Evolutionary conservation across 768 basidiomycete genomes (phyloP), one percentile per base, ranked within the genome.

Genomic region (Trametes elegans): DNA sequence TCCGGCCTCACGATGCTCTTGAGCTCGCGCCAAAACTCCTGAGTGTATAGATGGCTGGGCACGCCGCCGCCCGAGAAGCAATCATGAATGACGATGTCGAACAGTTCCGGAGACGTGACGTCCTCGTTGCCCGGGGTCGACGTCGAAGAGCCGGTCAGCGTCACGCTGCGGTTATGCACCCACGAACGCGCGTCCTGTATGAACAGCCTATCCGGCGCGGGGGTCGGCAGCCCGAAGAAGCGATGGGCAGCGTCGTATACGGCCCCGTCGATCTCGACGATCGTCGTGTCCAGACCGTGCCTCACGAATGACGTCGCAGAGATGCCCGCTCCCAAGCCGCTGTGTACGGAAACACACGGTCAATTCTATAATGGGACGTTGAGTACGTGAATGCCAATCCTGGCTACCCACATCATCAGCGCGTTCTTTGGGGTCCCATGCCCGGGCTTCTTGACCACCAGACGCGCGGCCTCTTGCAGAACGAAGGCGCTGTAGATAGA

Each of bases 41-140:
- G 35, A 0, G 93, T 90, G 71, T 88, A 98, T 47, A 98, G 73
- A 64, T 92, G 87, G 32, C 84, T 74, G 0, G 96, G 93, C 2
- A 98, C 85, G n/a, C 83, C 84, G 3, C 96, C 96, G 8, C 95
- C 96, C 8, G 93, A 93, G 68, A 97, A 98, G 65, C 90, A 91
- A 63, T 96, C 95, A 61, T 98, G 96, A 0, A 96, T 74, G 35
- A 93, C 81, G 58, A 87, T 76, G 61, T 90, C 87, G 65, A 82
- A 92, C 18, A 73, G 71, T 8, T 68, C 68, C 0, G 40, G 50
- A 0, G 40, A 35, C 1, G 39, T 23, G 21, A 41, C 10, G 13
- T 41, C 27, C 14, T 14, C 32, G 10, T 19, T 16, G 27, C 13
- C 32, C 3, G 38, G 24, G 21, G 46, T 60, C 61, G 29, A 49